Evolutionary conservation across 345 rosid genomes (phyloP).

Genomic region (Stellera chamaejasme): DNA sequence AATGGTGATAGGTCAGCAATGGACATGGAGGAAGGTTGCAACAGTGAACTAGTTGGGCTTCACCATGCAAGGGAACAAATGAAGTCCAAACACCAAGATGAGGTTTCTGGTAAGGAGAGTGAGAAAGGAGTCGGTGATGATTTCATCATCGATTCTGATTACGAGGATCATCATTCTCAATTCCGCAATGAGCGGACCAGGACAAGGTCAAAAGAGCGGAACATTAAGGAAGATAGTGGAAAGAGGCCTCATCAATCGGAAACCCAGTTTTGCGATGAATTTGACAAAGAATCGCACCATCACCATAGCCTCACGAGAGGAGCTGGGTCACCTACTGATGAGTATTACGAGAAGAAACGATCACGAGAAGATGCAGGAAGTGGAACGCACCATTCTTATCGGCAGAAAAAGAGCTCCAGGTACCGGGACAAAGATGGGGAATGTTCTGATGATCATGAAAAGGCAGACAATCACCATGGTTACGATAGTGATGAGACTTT

Average conservation of each 20-base stretch:
- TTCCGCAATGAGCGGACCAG: conserved; percentile 4
- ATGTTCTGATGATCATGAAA: conserved; percentile 10
- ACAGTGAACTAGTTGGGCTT: conserved; percentile 16
- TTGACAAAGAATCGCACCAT: conserved; percentile 14
- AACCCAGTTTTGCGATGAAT: conserved; percentile 12
- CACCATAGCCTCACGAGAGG: conserved; percentile 12
- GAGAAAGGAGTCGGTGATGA: conserved; percentile 19
- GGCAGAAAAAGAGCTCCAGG: conserved; percentile 14
- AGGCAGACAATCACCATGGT: neutral
- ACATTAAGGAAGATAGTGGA: neutral
- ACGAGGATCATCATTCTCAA: conserved; percentile 12
- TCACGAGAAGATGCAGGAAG: conserved; percentile 15
- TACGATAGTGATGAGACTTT: conserved; percentile 16
- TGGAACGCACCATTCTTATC: conserved; percentile 15
- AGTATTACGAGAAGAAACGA: conserved; percentile 11
- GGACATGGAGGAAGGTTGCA: conserved; percentile 17
- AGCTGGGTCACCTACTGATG: conserved; percentile 18
- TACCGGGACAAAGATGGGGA: conserved; percentile 11
- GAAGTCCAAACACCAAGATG: conserved; percentile 14
- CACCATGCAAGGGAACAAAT: conserved; percentile 2
- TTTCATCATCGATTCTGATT: conserved; percentile 20
- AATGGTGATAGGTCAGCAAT: conserved; percentile 24
- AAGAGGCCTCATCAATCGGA: conserved; percentile 13
- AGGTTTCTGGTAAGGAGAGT: conserved; percentile 14
- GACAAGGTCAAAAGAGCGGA: conserved; percentile 11